Evolutionary conservation across 2,329 filamentous ascomycete genomes (phyloP), one percentile per base, ranked within the genome.

Genomic region (Trichoderma cornu-damae): DNA sequence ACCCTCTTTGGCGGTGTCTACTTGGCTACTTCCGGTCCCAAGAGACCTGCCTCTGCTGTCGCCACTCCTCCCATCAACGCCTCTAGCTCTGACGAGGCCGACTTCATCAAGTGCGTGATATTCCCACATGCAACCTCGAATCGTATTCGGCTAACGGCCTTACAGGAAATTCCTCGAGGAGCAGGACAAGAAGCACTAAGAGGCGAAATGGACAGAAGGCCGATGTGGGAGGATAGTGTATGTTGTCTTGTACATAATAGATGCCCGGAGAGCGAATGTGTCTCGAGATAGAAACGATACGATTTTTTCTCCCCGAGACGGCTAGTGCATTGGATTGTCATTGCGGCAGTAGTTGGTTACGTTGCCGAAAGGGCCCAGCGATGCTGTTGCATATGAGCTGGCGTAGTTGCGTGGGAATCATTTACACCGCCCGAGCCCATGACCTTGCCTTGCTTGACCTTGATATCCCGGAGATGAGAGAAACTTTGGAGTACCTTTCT

Each of bases 91-190:
- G 82, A 84, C 68, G 82, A 85, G 75, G 80, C 78, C 71, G 80
- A 84, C 69, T 85, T 85, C 73, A 83, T 85, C 77, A 82, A 84
- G 82, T 84, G 72, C 75, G 79, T 69, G 63, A 66, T 67, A 57
- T 67, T 68, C n/a, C 64, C 49, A 43, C 43, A 3, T 43, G 61
- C n/a, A 26, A 49, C n/a, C 37, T 53, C 28, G 30, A 9, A 14
- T 34, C 16, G 50, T 18, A n/a, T 24, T 53, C 44, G 42, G 60
- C 69, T 72, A 65, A 72, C 63, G 43, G 18, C 16, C 4, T 18
- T 12, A 57, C 58, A 74, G 72, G 69, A 71, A 73, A 65, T 74
- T 74, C 63, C 69, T 74, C 49, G 71, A 73, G 51, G 65, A 74
- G 64, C 68, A 71, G 64, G 71, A 72, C 62, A 74, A 74, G 71